Percentiles rank a stretch among this genome's conserved stretches.
Conservation (phyloP, 768 basidiomycete species). For the Sporobolomyces pararoseus region DNA sequence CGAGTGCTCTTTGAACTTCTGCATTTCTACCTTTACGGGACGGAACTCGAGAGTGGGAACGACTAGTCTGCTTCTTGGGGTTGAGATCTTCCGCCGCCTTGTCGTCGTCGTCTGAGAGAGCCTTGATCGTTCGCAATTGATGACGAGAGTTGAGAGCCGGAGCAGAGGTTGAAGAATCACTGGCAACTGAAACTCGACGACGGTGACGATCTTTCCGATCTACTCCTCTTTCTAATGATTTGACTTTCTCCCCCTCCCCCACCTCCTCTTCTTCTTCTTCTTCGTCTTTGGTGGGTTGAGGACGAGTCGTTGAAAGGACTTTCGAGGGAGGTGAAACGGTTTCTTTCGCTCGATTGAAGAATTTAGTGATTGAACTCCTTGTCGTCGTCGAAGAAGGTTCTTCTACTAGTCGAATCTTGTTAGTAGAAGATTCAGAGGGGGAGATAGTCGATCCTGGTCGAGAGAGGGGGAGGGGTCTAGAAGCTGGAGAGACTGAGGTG, state of each 20-base stretch:
- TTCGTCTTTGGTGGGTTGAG: too few relatives aligned
- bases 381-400: not conserved
- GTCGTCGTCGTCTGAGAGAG: not conserved
- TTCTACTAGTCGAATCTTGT: too few relatives aligned
- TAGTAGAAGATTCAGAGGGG: too few relatives aligned
- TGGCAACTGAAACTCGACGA: not conserved
- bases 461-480: conserved; percentile 1
- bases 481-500: not conserved
- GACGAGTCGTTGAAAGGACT: too few relatives aligned
- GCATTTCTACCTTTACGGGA: not conserved
- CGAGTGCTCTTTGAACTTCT: not conserved
- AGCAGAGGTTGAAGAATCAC: not conserved
- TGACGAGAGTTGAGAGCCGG: not conserved
- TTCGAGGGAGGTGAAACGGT: not conserved
- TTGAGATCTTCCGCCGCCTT: too few relatives aligned
- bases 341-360: conserved; percentile 3
- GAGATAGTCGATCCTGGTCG: not conserved
- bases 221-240: too few relatives aligned
- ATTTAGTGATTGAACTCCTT: not conserved
- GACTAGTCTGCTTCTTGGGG: too few relatives aligned
- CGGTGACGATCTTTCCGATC: not conserved
- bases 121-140: not conserved
- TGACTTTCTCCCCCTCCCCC: too few relatives aligned
- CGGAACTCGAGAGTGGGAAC: not conserved
- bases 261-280: too few relatives aligned